phyloP scores from a whole-genome alignment of 345 rosid species.

The Sapria himalayana region DNA sequence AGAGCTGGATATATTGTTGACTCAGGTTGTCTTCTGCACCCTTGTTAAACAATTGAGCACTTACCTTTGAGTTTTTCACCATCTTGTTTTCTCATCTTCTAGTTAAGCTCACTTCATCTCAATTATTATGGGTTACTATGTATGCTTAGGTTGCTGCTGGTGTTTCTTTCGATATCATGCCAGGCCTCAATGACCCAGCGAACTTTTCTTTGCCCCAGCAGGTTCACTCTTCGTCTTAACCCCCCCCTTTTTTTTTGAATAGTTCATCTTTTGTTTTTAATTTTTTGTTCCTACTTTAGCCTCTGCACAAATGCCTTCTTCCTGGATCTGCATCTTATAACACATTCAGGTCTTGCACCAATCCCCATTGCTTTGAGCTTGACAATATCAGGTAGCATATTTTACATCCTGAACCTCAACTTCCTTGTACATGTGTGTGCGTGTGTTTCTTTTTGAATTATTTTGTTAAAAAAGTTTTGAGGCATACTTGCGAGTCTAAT shows the following conservation, averaged over 20 bases:
- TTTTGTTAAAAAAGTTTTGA: too few relatives aligned
- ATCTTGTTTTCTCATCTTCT: conserved; percentile 6
- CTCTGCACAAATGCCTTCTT: conserved; percentile 75
- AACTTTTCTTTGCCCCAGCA: conserved; percentile 87
- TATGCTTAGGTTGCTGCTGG: conserved; percentile 68
- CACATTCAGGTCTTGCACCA: conserved; percentile 78
- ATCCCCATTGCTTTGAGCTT: conserved; percentile 89
- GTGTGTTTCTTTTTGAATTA: too few relatives aligned
- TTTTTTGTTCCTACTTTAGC: conserved; percentile 29
- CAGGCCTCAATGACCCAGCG: conserved; percentile 85
- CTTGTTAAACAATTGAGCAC: too few relatives aligned
- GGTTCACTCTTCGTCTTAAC: conserved; percentile 20
- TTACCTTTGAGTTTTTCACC: too few relatives aligned
- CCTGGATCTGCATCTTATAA: conserved; percentile 73
- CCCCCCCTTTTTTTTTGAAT: conserved; percentile 1
- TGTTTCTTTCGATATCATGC: conserved; percentile 80
- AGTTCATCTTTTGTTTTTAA: conserved; percentile 2
- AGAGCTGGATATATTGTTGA: conserved; percentile 67
- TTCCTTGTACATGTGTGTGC: too few relatives aligned
- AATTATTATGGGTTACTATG: conserved; percentile 1
- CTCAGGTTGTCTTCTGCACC: conserved; percentile 68
- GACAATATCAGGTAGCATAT: conserved; percentile 50
- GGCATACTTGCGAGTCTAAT: too few relatives aligned
- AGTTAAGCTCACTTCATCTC: conserved; percentile 2
- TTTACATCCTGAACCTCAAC: too few relatives aligned